Conservation (phyloP, 2,329 filamentous ascomycete genomes). For the Tolypocladium pustulatum region DNA sequence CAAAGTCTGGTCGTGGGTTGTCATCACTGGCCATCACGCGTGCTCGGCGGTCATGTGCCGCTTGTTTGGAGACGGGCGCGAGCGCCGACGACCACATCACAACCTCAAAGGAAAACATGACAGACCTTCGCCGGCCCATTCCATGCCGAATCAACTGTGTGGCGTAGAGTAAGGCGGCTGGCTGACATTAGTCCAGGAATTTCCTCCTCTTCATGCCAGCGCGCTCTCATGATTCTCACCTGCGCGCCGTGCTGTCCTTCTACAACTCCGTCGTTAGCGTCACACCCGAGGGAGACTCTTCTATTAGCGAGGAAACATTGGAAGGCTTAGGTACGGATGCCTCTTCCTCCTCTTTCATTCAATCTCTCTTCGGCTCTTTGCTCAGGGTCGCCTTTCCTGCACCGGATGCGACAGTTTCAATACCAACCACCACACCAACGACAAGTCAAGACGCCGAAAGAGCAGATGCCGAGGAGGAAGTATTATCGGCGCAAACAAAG, state of each 20-base stretch:
- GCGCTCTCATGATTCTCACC: slow-evolving; percentile 52
- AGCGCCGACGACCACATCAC: neutral
- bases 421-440: slow-evolving; percentile 5
- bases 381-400: slow-evolving; percentile 51
- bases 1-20: neutral
- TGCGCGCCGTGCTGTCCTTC: slow-evolving; percentile 79
- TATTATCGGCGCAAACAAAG: slow-evolving; percentile 4
- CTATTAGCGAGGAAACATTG: slow-evolving; percentile 81
- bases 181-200: slow-evolving; percentile 44
- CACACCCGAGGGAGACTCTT: slow-evolving; percentile 87
- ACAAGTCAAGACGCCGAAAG: slow-evolving; percentile 8
- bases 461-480: neutral
- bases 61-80: slow-evolving; percentile 1
- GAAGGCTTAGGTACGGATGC: slow-evolving; percentile 84
- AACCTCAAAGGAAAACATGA: neutral
- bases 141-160: neutral
- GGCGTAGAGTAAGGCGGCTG: slow-evolving; percentile 2
- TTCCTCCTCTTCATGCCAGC: slow-evolving; percentile 83
- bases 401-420: slow-evolving; percentile 17
- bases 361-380: slow-evolving; percentile 66
- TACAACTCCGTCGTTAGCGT: slow-evolving; percentile 84
- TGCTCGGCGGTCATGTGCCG: slow-evolving; percentile 11
- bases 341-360: slow-evolving; percentile 45
- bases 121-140: neutral
- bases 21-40: slow-evolving; percentile 4